Conservation (phyloP, 1,139 yeast species). For the Geotrichum australiense region DNA sequence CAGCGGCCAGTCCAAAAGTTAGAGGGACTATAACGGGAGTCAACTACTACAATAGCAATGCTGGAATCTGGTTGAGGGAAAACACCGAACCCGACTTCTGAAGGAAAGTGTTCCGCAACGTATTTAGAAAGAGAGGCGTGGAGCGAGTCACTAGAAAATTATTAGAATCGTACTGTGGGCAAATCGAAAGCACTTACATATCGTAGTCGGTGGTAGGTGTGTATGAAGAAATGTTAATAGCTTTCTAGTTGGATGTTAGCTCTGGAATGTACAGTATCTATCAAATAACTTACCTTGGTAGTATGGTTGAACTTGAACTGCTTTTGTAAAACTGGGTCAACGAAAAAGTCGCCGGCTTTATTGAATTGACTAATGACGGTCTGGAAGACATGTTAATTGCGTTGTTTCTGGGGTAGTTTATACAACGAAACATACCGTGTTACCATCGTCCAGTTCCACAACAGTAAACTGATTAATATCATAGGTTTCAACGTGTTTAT, state of each 20-base stretch:
- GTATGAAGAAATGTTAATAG: constrained; percentile 13
- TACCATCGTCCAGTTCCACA: constrained; percentile 31
- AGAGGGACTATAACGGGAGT: constrained; percentile 63
- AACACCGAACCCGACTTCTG: constrained; percentile 40
- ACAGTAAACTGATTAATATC: constrained; percentile 41
- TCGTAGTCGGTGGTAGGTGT: constrained; percentile 12
- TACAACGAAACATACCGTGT: constrained; percentile 19
- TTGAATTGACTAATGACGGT: constrained; percentile 44
- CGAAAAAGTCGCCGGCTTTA: constrained; percentile 39
- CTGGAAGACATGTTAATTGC: constrained; percentile 21
- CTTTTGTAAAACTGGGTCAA: constrained; percentile 43
- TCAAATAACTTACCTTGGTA: constrained; percentile 23
- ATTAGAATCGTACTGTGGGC: constrained; percentile 3
- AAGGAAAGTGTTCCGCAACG: constrained; percentile 41
- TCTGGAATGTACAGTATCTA: neutral
- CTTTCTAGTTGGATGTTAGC: constrained; percentile 16
- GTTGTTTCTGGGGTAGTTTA: too few species aligned
- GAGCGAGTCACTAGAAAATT: constrained; percentile 17
- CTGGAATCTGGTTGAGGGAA: constrained; percentile 48
- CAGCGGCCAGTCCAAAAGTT: constrained; percentile 91
- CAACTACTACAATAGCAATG: constrained; percentile 52
- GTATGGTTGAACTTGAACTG: constrained; percentile 59
- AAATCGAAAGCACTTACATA: constrained; percentile 14
- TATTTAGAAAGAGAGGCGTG: constrained; percentile 35
- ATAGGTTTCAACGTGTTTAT: constrained; percentile 38